A percentile compares a stretch with the other conserved stretches of the same genome.
Conservation (phyloP, 2,329 filamentous ascomycete genomes). For the Claviceps monticola region DNA sequence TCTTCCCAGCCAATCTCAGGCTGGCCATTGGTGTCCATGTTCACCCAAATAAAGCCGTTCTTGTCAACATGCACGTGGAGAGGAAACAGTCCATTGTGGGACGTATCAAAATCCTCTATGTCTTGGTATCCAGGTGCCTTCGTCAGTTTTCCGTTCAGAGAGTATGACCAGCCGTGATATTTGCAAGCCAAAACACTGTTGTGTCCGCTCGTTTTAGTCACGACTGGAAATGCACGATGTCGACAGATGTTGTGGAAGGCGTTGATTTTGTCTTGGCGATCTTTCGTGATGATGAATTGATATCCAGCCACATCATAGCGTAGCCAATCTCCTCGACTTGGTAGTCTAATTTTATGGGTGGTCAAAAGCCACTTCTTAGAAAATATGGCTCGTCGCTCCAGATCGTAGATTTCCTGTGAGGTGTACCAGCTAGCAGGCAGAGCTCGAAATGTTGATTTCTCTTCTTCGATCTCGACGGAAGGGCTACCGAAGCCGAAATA, state of each 20-base stretch:
- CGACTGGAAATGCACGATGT: conserved; percentile 46
- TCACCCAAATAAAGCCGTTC: conserved; percentile 45
- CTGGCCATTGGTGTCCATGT: conserved; percentile 32
- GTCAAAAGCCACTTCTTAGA: conserved; percentile 42
- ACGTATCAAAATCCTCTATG: conserved; percentile 40
- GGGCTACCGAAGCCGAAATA: conserved; percentile 24
- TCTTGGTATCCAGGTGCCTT: conserved; percentile 47
- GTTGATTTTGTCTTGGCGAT: conserved; percentile 37
- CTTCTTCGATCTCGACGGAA: conserved; percentile 11
- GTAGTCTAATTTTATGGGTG: conserved; percentile 36
- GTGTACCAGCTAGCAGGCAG: conserved; percentile 39
- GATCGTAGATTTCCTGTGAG: conserved; percentile 39
- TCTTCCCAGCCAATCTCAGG: conserved; percentile 37
- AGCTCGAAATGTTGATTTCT: conserved; percentile 16
- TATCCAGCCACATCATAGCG: conserved; percentile 41
- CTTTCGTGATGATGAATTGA: conserved; percentile 37
- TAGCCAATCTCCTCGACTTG: conserved; percentile 41
- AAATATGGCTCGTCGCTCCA: conserved; percentile 43
- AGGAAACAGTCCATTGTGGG: conserved; percentile 39
- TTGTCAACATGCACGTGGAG: conserved; percentile 39
- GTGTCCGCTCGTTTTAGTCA: conserved; percentile 34
- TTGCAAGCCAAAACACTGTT: conserved; percentile 41
- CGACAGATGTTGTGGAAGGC: conserved; percentile 51
- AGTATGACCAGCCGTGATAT: conserved; percentile 51
- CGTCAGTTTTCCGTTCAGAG: conserved; percentile 39